Percentiles rank a stretch among this genome's conserved stretches.
phyloP scores from a whole-genome alignment of 176 grass and related monocot species.

The Elaeis guineensis region DNA sequence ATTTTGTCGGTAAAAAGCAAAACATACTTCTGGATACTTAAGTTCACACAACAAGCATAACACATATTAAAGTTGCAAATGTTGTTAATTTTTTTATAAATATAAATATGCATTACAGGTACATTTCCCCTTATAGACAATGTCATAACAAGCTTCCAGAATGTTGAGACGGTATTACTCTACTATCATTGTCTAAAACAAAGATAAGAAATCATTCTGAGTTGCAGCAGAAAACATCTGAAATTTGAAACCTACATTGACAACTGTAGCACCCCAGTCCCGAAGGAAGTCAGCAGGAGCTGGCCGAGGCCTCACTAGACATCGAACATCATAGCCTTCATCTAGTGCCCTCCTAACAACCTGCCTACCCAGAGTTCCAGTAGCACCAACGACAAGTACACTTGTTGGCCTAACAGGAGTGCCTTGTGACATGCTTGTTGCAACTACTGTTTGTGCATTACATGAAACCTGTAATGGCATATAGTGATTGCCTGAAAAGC shows the following conservation, averaged over 20 bases:
- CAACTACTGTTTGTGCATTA: constrained; percentile 56
- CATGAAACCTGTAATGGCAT: constrained; percentile 43
- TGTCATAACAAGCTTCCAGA: too few species aligned
- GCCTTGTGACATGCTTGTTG: constrained; percentile 71
- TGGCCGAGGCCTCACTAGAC: constrained; percentile 86
- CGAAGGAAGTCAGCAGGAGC: constrained; percentile 92
- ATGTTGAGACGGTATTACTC: too few species aligned
- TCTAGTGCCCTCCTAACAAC: constrained; percentile 85
- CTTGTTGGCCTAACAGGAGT: constrained; percentile 92
- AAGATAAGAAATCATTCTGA: too few species aligned
- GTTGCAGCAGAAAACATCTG: not conserved
- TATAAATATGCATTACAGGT: too few species aligned
- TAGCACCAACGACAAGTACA: constrained; percentile 78
- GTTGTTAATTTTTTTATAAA: too few species aligned
- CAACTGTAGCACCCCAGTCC: constrained; percentile 87
- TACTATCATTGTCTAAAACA: too few species aligned
- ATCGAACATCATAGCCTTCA: constrained; percentile 96
- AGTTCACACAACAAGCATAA: too few species aligned
- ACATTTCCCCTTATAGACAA: too few species aligned
- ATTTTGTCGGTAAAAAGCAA: too few species aligned
- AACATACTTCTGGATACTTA: too few species aligned
- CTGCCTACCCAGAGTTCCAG: constrained; percentile 82
- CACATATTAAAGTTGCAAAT: too few species aligned
- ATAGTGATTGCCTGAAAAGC: constrained; percentile 31
- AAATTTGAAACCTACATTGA: constrained; percentile 59